Percentiles rank a stretch among this genome's conserved stretches.
phyloP scores from a whole-genome alignment of 371 early-diverging fungal genomes.

The Mortierella sp. region DNA sequence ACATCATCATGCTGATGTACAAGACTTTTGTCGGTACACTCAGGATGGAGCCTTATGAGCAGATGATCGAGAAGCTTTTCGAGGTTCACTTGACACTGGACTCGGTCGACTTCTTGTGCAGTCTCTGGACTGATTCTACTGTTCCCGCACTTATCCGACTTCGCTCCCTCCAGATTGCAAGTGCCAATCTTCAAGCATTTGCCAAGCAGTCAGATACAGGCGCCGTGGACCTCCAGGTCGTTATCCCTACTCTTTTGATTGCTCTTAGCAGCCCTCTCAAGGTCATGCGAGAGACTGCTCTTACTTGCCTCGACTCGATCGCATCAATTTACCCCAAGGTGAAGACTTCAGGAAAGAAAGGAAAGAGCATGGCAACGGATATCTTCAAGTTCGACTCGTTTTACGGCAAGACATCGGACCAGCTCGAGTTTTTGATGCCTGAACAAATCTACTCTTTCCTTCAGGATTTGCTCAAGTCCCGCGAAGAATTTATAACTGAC shows the following conservation, averaged over 20 bases:
- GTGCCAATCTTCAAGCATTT: slow-evolving; percentile 65
- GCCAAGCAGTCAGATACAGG: slow-evolving; percentile 35
- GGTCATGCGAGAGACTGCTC: slow-evolving; percentile 68
- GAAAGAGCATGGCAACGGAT: slow-evolving; percentile 50
- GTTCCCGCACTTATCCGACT: slow-evolving; percentile 56
- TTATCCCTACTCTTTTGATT: slow-evolving; percentile 80
- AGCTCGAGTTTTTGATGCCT: slow-evolving; percentile 49
- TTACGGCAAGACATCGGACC: slow-evolving; percentile 57
- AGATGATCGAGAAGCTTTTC: slow-evolving; percentile 65
- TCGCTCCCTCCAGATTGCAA: slow-evolving; percentile 73
- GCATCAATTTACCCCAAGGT: slow-evolving; percentile 59
- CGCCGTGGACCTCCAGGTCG: slow-evolving; percentile 80
- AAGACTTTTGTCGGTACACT: slow-evolving; percentile 58
- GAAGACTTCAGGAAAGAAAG: slow-evolving; percentile 58
- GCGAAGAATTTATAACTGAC: slow-evolving; percentile 63
- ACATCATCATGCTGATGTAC: slow-evolving; percentile 54
- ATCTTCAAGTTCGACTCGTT: slow-evolving; percentile 68
- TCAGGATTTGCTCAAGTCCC: slow-evolving; percentile 42
- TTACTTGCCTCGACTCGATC: slow-evolving; percentile 65
- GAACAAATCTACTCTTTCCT: slow-evolving; percentile 27
- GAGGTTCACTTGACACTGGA: slow-evolving; percentile 63
- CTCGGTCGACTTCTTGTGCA: slow-evolving; percentile 72
- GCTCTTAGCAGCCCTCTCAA: slow-evolving; percentile 63
- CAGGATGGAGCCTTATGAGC: slow-evolving; percentile 60
- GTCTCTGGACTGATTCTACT: slow-evolving; percentile 65